Conservation (phyloP, 2,329 filamentous ascomycete genomes). For the Pyricularia grisea region DNA sequence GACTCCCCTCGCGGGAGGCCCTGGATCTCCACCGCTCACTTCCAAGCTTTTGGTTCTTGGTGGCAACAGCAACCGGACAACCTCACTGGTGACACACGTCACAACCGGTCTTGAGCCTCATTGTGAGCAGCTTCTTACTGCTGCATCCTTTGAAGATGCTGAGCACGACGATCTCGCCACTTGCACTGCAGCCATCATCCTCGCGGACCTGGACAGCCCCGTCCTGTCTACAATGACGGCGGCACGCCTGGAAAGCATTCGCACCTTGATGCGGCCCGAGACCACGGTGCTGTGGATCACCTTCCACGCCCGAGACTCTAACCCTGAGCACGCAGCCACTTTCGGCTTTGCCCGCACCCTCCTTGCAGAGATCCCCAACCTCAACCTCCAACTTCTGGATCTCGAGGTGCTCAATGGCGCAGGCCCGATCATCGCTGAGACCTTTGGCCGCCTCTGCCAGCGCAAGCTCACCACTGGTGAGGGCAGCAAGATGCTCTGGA, state of each 20-base stretch:
- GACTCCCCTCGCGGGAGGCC: constrained; percentile 8
- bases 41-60: constrained; percentile 22
- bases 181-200: constrained; percentile 22
- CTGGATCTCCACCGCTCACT: background rate
- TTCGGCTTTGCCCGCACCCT: constrained; percentile 22
- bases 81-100: constrained; percentile 13
- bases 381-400: constrained; percentile 21
- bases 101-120: constrained; percentile 10
- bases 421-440: constrained; percentile 8
- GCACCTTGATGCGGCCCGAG: constrained; percentile 16
- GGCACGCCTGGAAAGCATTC: constrained; percentile 16
- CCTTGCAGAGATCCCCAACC: constrained; percentile 20
- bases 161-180: constrained; percentile 10
- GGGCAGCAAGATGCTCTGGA: constrained; percentile 14
- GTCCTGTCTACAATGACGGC: constrained; percentile 24
- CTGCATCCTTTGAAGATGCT: constrained; percentile 17
- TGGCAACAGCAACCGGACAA: constrained; percentile 9
- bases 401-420: constrained; percentile 12
- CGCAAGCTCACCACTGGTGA: background rate
- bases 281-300: constrained; percentile 23
- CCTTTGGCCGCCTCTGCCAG: constrained; percentile 14
- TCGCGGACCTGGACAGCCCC: constrained; percentile 25
- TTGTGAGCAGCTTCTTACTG: constrained; percentile 13
- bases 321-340: constrained; percentile 19
- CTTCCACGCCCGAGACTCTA: constrained; percentile 9